Conservation (phyloP, 495 filamentous ascomycete species). For the Penicillium daleae region DNA sequence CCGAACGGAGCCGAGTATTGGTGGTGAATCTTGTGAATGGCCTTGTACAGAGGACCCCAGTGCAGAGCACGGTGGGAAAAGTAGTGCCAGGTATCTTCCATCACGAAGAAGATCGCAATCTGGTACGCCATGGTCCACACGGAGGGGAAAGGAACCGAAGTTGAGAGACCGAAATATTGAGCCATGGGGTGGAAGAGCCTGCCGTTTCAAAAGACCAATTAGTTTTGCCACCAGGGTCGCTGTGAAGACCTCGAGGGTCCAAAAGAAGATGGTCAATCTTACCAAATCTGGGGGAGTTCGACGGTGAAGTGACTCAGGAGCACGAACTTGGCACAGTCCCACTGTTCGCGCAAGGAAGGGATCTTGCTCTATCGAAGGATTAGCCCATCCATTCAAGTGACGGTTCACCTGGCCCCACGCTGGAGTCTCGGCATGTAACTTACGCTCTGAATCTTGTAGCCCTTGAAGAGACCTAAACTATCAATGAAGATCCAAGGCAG, state of each 20-base stretch:
- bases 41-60: constrained; percentile 92
- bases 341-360: constrained; percentile 87
- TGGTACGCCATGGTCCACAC: constrained; percentile 86
- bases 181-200: constrained; percentile 98
- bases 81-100: constrained; percentile 99
- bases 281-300: constrained; percentile 97
- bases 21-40: constrained; percentile 98
- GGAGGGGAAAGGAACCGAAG: constrained; percentile 86
- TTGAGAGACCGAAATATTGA: constrained; percentile 86
- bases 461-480: constrained; percentile 79
- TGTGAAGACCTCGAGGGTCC: neutral
- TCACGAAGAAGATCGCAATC: constrained; percentile 90
- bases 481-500: constrained; percentile 95
- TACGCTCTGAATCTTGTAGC: constrained; percentile 92
- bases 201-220: neutral
- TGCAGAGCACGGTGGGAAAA: constrained; percentile 94
- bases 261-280: constrained; percentile 14
- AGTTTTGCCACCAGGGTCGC: neutral
- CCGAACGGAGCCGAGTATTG: constrained; percentile 97
- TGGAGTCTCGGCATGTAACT: constrained; percentile 27
- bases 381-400: neutral
- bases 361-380: constrained; percentile 70
- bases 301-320: constrained; percentile 94
- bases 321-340: constrained; percentile 89
- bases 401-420: neutral